A percentile compares a stretch with the other conserved stretches of the same genome.
phyloP scores from a whole-genome alignment of 2,329 filamentous ascomycete species.

The Tolypocladium cylindrosporum region DNA sequence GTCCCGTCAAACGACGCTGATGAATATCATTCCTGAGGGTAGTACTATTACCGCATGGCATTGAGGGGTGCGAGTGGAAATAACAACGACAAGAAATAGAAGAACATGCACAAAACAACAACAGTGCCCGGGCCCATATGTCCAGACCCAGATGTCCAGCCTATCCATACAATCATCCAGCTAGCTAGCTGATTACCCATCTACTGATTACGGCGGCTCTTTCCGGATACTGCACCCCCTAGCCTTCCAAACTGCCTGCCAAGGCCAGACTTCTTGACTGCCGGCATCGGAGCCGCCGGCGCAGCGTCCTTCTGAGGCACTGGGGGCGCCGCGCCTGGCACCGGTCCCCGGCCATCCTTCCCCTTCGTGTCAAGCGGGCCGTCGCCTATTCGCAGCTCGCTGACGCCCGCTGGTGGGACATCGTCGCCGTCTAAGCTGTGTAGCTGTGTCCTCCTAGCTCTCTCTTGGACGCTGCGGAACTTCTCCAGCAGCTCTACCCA shows the following conservation, averaged over 20 bases:
- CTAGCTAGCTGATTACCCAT: neutral
- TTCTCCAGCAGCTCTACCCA: slow-evolving; percentile 94
- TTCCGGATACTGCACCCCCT: slow-evolving; percentile 60
- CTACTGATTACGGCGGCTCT: slow-evolving; percentile 38
- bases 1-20: slow-evolving; percentile 33
- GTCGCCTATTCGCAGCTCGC: slow-evolving; percentile 32
- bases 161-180: neutral
- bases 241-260: slow-evolving; percentile 61
- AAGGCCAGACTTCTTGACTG: slow-evolving; percentile 51
- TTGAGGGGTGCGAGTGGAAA: neutral
- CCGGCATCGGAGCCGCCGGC: slow-evolving; percentile 29
- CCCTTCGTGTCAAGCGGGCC: slow-evolving; percentile 26
- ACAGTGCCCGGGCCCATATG: neutral
- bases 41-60: neutral
- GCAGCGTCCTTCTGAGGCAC: slow-evolving; percentile 40
- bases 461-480: slow-evolving; percentile 85
- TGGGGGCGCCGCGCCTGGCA: slow-evolving; percentile 23
- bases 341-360: slow-evolving; percentile 26
- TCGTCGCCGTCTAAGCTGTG: slow-evolving; percentile 42
- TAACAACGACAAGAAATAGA: neutral
- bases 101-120: neutral
- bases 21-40: neutral
- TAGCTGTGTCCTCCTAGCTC: slow-evolving; percentile 61
- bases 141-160: neutral
- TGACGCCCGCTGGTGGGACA: slow-evolving; percentile 31